Evolutionary conservation across 139 green algal species (phyloP).

Genomic region (Trebouxia sp.): DNA sequence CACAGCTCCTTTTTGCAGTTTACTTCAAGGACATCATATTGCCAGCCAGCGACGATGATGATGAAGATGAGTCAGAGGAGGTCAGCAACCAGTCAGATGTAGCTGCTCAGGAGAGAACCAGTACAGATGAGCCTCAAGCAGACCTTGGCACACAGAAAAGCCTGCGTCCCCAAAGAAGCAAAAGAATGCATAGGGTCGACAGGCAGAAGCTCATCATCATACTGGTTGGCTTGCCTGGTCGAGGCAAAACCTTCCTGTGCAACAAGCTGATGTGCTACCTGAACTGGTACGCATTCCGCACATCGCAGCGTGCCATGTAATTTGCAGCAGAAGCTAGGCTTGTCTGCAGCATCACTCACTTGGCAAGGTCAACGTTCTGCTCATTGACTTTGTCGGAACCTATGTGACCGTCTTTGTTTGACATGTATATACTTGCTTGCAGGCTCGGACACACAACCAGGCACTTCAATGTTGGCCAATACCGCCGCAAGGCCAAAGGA

Average conservation of each 20-base stretch:
- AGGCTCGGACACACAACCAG: conserved; percentile 89
- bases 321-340: too few species aligned
- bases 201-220: conserved; percentile 86
- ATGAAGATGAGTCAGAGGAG: conserved; percentile 33
- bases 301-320: not conserved
- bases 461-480: conserved; percentile 97
- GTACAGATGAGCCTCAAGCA: conserved; percentile 8
- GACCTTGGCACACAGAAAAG: not conserved
- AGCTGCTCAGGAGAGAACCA: not conserved
- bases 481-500: conserved; percentile 67
- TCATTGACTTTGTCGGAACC: too few species aligned
- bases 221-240: conserved; percentile 83
- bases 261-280: conserved; percentile 90
- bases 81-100: not conserved
- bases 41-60: conserved; percentile 38
- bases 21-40: conserved; percentile 48
- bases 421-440: conserved; percentile 24
- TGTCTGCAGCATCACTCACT: too few species aligned
- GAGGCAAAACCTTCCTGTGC: conserved; percentile 94
- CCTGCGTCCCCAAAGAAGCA: not conserved
- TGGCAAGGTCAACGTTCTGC: too few species aligned
- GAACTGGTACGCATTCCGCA: conserved; percentile 62
- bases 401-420: too few species aligned
- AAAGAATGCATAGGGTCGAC: conserved; percentile 37
- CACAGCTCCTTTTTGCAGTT: conserved; percentile 3